Percentiles rank a stretch among this genome's conserved stretches.
Evolutionary conservation across 768 basidiomycete genomes (phyloP).

Genomic region (Amanita pseudoporphyria): DNA sequence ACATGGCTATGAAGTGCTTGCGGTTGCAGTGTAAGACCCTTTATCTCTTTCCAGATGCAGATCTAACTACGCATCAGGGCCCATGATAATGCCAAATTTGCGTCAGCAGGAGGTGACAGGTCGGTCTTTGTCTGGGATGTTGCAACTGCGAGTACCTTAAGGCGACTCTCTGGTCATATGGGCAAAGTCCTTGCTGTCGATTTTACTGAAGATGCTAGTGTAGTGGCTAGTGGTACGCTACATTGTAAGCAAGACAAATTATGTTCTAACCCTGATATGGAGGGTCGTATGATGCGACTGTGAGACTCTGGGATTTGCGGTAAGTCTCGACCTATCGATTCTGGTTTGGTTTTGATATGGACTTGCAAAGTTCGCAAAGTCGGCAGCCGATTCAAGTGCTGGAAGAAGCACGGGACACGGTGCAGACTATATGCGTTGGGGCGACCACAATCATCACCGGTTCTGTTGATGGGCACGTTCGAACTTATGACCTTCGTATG

Average conservation of each 20-base stretch:
- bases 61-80: slow-evolving; percentile 35
- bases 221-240: slow-evolving; percentile 75
- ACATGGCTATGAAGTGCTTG: slow-evolving; percentile 94
- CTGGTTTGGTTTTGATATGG: neutral
- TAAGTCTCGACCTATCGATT: slow-evolving; percentile 21
- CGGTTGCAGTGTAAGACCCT: slow-evolving; percentile 69
- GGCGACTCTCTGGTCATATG: slow-evolving; percentile 82
- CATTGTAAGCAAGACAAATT: neutral
- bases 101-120: slow-evolving; percentile 89
- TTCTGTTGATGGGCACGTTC: slow-evolving; percentile 85
- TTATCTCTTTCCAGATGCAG: slow-evolving; percentile 1
- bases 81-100: slow-evolving; percentile 91
- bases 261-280: neutral
- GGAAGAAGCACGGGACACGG: slow-evolving; percentile 80
- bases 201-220: slow-evolving; percentile 80
- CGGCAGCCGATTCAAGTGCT: slow-evolving; percentile 86
- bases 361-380: slow-evolving; percentile 46
- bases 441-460: slow-evolving; percentile 64
- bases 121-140: slow-evolving; percentile 97
- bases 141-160: slow-evolving; percentile 70
- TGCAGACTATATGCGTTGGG: slow-evolving; percentile 69
- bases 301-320: slow-evolving; percentile 90
- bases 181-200: slow-evolving; percentile 86
- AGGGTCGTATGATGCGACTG: slow-evolving; percentile 92
- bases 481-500: slow-evolving; percentile 92